These are phyloP conservation scores for Dichomitus squalens DNA, from an alignment of 1,284 basidiomycete genomes.

Conservation along the genomic window DNA sequence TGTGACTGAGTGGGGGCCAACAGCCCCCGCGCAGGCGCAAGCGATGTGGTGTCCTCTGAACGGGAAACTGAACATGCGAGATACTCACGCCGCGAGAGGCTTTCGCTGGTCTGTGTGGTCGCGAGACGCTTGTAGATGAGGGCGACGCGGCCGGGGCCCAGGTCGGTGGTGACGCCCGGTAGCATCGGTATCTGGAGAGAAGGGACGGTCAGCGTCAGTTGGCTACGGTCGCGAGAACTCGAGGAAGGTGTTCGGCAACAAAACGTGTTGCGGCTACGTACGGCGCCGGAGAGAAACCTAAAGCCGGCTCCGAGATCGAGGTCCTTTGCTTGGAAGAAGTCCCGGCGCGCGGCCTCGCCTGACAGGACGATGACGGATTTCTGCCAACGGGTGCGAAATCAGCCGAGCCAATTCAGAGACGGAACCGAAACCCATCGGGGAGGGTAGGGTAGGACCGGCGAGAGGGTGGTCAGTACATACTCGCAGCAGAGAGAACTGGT, in stretches of 20 bases:
- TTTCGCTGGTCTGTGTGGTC: slow-evolving; percentile 58
- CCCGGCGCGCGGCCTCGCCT: slow-evolving; percentile 65
- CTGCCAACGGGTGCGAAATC: slow-evolving; percentile 6
- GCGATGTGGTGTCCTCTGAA: background rate
- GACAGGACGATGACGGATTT: slow-evolving; percentile 56
- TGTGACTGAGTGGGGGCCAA: slow-evolving; percentile 19
- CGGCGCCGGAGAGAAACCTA: slow-evolving; percentile 73
- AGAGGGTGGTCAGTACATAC: slow-evolving; percentile 38
- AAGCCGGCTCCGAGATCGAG: slow-evolving; percentile 77
- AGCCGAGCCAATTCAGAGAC: slow-evolving; percentile 16
- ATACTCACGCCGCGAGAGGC: slow-evolving; percentile 58
- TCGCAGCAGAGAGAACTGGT: slow-evolving; percentile 65
- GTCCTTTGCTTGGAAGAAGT: slow-evolving; percentile 66
- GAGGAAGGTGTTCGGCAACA: slow-evolving; percentile 1
- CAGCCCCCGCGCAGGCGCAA: slow-evolving; percentile 8
- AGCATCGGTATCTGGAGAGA: slow-evolving; percentile 67
- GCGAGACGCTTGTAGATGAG: slow-evolving; percentile 71
- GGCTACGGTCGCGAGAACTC: too few relatives aligned
- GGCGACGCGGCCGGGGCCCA: slow-evolving; percentile 58
- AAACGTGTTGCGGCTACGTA: slow-evolving; percentile 38
- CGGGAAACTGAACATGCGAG: background rate
- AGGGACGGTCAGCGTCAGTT: slow-evolving; percentile 1
- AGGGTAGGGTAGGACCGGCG: slow-evolving; percentile 5
- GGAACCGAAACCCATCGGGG: slow-evolving; percentile 55
- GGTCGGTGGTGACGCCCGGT: slow-evolving; percentile 68